Evolutionary conservation across 2,329 filamentous ascomycete genomes (phyloP).

Genomic region (Fusarium tuaranense): DNA sequence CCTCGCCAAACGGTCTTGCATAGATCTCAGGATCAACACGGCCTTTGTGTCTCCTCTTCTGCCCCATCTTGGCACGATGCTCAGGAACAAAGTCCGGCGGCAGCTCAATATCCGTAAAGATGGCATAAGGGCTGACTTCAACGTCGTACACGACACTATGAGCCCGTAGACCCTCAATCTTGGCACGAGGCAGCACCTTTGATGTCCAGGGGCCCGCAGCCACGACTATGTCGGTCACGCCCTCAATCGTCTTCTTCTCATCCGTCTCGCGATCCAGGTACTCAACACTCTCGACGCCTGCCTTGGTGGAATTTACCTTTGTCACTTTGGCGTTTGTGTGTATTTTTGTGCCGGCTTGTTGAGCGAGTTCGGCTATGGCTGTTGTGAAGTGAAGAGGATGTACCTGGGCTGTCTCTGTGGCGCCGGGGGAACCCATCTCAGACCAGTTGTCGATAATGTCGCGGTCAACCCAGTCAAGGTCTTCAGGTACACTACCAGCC

Average conservation of each 20-base stretch:
- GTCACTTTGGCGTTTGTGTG: constrained; percentile 75
- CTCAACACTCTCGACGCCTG: constrained; percentile 70
- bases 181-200: constrained; percentile 66
- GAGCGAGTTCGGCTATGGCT: constrained; percentile 81
- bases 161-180: constrained; percentile 69
- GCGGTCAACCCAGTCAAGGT: constrained; percentile 86
- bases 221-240: constrained; percentile 66
- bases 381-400: constrained; percentile 94
- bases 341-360: constrained; percentile 76
- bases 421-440: constrained; percentile 79
- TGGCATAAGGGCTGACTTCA: constrained; percentile 77
- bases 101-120: constrained; percentile 88
- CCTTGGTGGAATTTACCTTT: constrained; percentile 67
- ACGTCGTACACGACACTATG: constrained; percentile 75
- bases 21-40: constrained; percentile 93
- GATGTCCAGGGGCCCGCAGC: constrained; percentile 74
- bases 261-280: constrained; percentile 63
- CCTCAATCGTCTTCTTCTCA: constrained; percentile 51
- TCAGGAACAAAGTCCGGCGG: constrained; percentile 71
- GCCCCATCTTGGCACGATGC: constrained; percentile 59
- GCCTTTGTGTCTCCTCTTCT: constrained; percentile 67
- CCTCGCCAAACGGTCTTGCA: constrained; percentile 85
- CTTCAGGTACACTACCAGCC: constrained; percentile 74
- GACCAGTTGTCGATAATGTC: constrained; percentile 77
- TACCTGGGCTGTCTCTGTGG: constrained; percentile 88